These are phyloP conservation scores for Wickerhamiella hasegawae DNA, from an alignment of 805 yeast species.

Conservation along the genomic window DNA sequence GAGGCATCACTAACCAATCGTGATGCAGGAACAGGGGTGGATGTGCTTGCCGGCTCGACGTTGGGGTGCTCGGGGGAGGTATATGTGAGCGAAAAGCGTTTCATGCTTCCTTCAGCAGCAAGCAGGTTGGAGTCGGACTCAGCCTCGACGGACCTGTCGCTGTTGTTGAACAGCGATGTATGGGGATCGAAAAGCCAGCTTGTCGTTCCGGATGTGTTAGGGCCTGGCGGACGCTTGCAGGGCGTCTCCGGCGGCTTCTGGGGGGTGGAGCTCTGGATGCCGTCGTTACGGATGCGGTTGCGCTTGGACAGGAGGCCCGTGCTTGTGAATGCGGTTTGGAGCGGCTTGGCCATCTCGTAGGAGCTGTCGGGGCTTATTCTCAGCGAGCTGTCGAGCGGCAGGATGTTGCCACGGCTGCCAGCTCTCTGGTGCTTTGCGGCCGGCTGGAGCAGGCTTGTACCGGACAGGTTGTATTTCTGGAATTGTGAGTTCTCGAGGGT, in stretches of 20 bases:
- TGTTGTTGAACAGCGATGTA: background rate
- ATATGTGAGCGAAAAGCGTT: constrained; percentile 1
- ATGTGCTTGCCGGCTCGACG: constrained; percentile 2
- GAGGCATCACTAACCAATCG: constrained; percentile 2
- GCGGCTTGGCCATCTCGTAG: constrained; percentile 53
- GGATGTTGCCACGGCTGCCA: no score
- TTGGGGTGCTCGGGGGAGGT: constrained; percentile 2
- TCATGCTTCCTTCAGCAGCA: background rate
- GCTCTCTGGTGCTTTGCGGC: background rate
- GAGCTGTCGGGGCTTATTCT: constrained; percentile 19
- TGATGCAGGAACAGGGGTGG: background rate
- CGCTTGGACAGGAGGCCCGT: constrained; percentile 56
- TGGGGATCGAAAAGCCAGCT: background rate
- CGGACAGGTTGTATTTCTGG: no score
- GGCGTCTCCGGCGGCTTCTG: constrained; percentile 45
- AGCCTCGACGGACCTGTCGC: no score
- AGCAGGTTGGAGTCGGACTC: background rate
- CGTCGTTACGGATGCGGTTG: constrained; percentile 21
- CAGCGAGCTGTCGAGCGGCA: background rate
- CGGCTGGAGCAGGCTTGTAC: background rate
- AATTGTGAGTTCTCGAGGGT: no score
- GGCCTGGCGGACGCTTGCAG: constrained; percentile 25
- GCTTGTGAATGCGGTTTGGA: constrained; percentile 69
- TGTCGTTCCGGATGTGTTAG: background rate
- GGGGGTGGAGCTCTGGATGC: constrained; percentile 16